These are phyloP conservation scores for Cercospora citrullina DNA, from an alignment of 2,329 filamentous ascomycete genomes.

Conservation along the genomic window DNA sequence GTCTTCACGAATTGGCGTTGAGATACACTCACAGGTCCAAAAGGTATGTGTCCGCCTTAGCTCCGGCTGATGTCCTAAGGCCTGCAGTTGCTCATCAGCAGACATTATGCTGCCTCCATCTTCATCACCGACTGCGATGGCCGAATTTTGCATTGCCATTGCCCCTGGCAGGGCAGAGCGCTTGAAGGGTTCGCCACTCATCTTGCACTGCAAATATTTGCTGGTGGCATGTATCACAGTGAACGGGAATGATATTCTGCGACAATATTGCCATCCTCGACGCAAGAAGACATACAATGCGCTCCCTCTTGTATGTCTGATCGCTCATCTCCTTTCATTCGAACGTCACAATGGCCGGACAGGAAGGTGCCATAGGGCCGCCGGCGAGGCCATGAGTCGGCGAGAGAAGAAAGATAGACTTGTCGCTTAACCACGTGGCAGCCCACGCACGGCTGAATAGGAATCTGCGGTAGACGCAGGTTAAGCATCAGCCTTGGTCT, in stretches of 20 bases:
- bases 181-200: neutral
- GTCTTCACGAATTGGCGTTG: neutral
- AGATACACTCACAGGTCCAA: neutral
- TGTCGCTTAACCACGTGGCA: neutral
- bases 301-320: neutral
- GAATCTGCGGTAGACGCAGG: neutral
- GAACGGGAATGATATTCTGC: neutral
- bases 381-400: neutral
- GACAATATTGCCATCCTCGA: neutral
- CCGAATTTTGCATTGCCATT: neutral
- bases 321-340: neutral
- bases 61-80: neutral
- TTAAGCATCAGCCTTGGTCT: neutral
- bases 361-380: neutral
- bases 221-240: neutral
- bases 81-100: neutral
- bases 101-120: neutral
- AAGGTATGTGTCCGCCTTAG: neutral
- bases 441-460: neutral
- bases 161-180: neutral
- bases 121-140: neutral
- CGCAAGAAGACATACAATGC: neutral
- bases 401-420: constrained; percentile 1
- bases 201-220: neutral
- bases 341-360: neutral